Conservation (phyloP, 2,329 filamentous ascomycete genomes). For the Trichoderma endophyticum region DNA sequence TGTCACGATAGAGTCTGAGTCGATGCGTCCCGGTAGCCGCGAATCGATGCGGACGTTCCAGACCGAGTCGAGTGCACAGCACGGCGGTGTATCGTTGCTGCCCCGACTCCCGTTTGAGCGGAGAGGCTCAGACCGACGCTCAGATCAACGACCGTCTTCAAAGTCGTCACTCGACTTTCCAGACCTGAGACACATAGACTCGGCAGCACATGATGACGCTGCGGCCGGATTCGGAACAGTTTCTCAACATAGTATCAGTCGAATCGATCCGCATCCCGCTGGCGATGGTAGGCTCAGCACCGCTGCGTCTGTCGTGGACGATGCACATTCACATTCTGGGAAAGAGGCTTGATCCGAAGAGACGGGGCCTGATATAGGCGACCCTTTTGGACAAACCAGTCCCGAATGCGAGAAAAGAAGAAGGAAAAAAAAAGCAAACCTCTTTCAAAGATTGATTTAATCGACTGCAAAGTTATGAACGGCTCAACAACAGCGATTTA, state of each 20-base stretch:
- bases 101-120: conserved; percentile 55
- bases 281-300: conserved; percentile 49
- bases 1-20: conserved; percentile 28
- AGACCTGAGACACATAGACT: conserved; percentile 43
- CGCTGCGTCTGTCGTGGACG: conserved; percentile 56
- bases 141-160: conserved; percentile 50
- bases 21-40: conserved; percentile 22
- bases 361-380: too few species aligned
- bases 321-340: conserved; percentile 12
- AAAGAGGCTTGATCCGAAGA: background rate
- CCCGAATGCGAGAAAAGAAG: background rate
- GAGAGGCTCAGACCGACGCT: conserved; percentile 52
- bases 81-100: conserved; percentile 22
- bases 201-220: conserved; percentile 42
- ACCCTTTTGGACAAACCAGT: background rate
- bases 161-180: conserved; percentile 50
- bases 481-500: background rate
- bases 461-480: background rate
- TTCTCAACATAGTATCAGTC: conserved; percentile 54
- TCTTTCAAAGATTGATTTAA: background rate
- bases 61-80: background rate
- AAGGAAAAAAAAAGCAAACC: background rate
- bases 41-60: conserved; percentile 13
- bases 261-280: conserved; percentile 47
- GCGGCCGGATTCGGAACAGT: conserved; percentile 57